Conservation (phyloP, 108 stramenopile genomes). For the Skeletonema marinoi region DNA sequence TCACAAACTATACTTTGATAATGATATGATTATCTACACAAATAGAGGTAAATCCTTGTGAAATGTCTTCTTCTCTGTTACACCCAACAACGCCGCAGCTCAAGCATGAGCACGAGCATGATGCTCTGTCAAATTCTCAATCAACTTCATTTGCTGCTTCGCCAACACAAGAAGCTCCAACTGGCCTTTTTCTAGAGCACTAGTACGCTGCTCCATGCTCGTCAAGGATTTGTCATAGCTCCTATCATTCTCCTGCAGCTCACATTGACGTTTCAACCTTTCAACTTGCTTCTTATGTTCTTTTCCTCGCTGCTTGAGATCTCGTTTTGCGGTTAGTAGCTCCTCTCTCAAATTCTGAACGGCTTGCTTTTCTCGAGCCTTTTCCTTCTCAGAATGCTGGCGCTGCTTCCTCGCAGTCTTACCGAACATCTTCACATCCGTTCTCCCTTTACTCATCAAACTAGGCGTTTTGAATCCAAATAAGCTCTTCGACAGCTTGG, state of each 20-base stretch:
- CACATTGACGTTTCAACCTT: not conserved
- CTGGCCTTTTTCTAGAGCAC: slow-evolving; percentile 43
- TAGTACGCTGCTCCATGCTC: not conserved
- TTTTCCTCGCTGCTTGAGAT: not conserved
- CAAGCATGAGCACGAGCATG: slow-evolving; percentile 58
- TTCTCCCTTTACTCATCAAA: too few species aligned
- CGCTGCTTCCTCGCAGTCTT: not conserved
- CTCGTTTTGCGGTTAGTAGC: not conserved
- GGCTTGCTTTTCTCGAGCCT: not conserved
- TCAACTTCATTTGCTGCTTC: slow-evolving; percentile 81
- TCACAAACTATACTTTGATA: too few species aligned
- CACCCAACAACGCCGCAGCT: slow-evolving; percentile 65
- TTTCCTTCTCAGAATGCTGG: not conserved
- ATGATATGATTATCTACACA: too few species aligned
- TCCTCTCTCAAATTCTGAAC: not conserved
- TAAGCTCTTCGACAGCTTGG: too few species aligned
- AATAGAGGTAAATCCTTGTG: not conserved
- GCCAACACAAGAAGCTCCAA: slow-evolving; percentile 66
- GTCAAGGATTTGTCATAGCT: not conserved
- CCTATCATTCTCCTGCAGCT: not conserved
- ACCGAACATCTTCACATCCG: too few species aligned
- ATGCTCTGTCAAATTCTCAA: slow-evolving; percentile 80
- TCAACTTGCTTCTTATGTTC: not conserved
- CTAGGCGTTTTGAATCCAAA: too few species aligned
- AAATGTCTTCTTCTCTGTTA: slow-evolving; percentile 32